A percentile compares a stretch with the other conserved stretches of the same genome.
Evolutionary conservation across 2,329 filamentous ascomycete genomes (phyloP).

Genomic region (Talaromyces atroroseus): DNA sequence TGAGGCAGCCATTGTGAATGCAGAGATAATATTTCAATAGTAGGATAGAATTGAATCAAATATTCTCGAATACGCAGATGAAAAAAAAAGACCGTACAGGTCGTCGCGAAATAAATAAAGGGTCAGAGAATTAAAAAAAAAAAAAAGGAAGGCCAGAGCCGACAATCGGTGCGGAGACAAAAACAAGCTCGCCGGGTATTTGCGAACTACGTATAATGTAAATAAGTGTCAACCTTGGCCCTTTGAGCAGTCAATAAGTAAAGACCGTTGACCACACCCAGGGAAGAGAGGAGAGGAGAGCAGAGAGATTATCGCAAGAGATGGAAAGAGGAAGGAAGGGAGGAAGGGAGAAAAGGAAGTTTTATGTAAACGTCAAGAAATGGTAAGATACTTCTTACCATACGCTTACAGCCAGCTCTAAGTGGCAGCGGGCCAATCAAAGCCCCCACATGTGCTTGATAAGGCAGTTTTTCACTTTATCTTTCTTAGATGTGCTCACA

Average conservation of each 20-base stretch:
- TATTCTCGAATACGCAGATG: background rate
- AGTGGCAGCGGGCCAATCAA: background rate
- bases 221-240: too few relatives aligned
- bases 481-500: too few relatives aligned
- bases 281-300: background rate
- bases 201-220: too few relatives aligned
- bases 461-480: too few relatives aligned
- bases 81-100: background rate
- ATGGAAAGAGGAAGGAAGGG: background rate
- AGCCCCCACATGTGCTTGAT: background rate
- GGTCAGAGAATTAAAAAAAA: too few relatives aligned
- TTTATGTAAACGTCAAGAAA: conserved; percentile 1
- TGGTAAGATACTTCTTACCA: background rate
- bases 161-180: too few relatives aligned
- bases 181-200: too few relatives aligned
- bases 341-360: background rate
- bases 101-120: background rate
- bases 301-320: background rate
- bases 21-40: background rate
- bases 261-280: too few relatives aligned
- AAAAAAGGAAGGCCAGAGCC: too few relatives aligned
- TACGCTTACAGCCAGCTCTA: background rate
- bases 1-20: conserved; percentile 51
- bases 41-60: background rate
- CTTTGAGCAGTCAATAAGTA: too few relatives aligned